Percentiles rank a stretch among this genome's conserved stretches.
These are phyloP conservation scores for Tolypocladium paradoxum DNA, from an alignment of 2,329 filamentous ascomycete species.

Conservation along the genomic window DNA sequence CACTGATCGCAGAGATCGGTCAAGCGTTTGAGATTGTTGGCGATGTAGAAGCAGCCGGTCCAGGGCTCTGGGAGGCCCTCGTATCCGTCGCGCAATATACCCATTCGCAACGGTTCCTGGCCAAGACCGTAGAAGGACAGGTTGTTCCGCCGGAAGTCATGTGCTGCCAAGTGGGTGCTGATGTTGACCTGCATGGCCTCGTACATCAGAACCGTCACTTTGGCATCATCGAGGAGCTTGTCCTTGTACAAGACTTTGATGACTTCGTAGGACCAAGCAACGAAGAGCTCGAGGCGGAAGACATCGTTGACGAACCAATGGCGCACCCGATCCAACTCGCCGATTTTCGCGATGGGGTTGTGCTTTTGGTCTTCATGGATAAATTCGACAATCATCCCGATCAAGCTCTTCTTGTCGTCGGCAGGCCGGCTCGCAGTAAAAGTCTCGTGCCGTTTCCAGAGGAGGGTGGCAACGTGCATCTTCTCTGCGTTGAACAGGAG, in stretches of 20 bases:
- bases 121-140: constrained; percentile 62
- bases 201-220: constrained; percentile 44
- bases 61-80: constrained; percentile 68
- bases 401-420: constrained; percentile 55
- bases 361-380: constrained; percentile 70
- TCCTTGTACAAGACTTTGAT: constrained; percentile 63
- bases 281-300: constrained; percentile 58
- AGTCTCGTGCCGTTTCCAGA: constrained; percentile 74
- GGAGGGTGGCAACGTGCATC: constrained; percentile 63
- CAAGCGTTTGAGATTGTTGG: constrained; percentile 51
- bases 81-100: constrained; percentile 54
- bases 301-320: constrained; percentile 78
- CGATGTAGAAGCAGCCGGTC: constrained; percentile 61
- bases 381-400: constrained; percentile 63
- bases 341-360: constrained; percentile 48
- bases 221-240: constrained; percentile 41
- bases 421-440: constrained; percentile 49
- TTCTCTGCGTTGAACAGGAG: constrained; percentile 88
- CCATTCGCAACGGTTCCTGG: constrained; percentile 53
- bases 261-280: constrained; percentile 69
- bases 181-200: constrained; percentile 60
- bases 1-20: constrained; percentile 46
- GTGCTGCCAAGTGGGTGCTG: constrained; percentile 43
- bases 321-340: constrained; percentile 71
- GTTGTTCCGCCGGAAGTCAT: constrained; percentile 64